phyloP scores from a whole-genome alignment of 805 yeast genomes.

The Yamadazyma philogaea region DNA sequence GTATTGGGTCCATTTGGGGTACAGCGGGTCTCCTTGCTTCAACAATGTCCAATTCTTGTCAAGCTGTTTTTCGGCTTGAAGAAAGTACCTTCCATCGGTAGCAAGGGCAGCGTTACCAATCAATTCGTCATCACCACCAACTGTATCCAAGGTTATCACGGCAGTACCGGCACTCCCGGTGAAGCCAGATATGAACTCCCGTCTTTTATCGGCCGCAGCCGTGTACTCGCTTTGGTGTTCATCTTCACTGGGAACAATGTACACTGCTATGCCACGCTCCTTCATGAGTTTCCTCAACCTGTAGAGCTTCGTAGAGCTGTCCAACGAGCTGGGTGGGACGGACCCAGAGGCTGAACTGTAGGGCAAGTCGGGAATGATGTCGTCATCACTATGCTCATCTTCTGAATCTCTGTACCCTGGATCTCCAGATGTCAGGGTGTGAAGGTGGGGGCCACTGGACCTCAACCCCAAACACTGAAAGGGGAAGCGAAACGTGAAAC shows the following conservation, averaged over 20 bases:
- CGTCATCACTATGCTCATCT: slow-evolving; percentile 9
- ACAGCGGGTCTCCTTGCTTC: slow-evolving; percentile 73
- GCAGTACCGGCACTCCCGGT: slow-evolving; percentile 95
- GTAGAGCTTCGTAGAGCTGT: slow-evolving; percentile 58
- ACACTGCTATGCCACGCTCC: slow-evolving; percentile 61
- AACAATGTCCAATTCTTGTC: slow-evolving; percentile 71
- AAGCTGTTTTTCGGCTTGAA: slow-evolving; percentile 83
- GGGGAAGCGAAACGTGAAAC: background rate
- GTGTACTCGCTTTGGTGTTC: slow-evolving; percentile 94
- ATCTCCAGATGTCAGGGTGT: background rate
- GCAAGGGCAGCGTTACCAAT: slow-evolving; percentile 74
- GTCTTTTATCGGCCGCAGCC: slow-evolving; percentile 72
- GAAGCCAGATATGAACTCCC: slow-evolving; percentile 82
- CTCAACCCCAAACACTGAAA: slow-evolving; percentile 6
- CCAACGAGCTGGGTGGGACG: slow-evolving; percentile 22
- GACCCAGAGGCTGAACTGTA: slow-evolving; percentile 10
- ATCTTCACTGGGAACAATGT: slow-evolving; percentile 82
- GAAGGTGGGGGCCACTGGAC: background rate
- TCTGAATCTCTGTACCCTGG: background rate
- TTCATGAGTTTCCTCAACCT: slow-evolving; percentile 65
- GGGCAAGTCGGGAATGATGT: slow-evolving; percentile 28
- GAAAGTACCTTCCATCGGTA: slow-evolving; percentile 92
- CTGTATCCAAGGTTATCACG: slow-evolving; percentile 53
- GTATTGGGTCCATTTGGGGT: slow-evolving; percentile 80
- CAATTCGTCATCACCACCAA: slow-evolving; percentile 34